Evolutionary conservation across 257 asterid genomes (phyloP), one percentile per base, ranked within the genome.

Genomic region (Solanum chiquidenum): DNA sequence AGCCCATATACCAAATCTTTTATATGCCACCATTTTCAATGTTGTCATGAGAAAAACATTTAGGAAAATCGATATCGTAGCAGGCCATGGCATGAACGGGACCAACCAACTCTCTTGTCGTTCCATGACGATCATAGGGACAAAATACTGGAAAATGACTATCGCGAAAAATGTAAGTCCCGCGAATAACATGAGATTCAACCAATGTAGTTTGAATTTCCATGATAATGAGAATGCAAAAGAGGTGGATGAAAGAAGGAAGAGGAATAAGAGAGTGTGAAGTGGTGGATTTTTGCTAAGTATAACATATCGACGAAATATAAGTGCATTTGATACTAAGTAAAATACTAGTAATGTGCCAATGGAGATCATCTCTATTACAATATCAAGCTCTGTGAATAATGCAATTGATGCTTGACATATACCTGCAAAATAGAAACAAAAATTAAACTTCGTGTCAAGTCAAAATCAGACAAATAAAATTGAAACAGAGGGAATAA

Each of bases 71-170:
- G 93, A 90, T 8, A 90, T 44, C 18, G 90, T 84, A 6, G 93
- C 91, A 0, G 92, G 88, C 93, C 93, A 91, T 23, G 93, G 93
- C 93, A 91, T 91, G 82, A 88, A 88, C 1, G 93, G 93, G 42
- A 91, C 93, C 6, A 83, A 88, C 93, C 93, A 91, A 14, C 62
- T 74, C 7, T 52, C 60, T 49, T 64, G 86, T 69, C 4, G 92
- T 23, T 69, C 12, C 29, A 10, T 74, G 66, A 66, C 18, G 79
- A 31, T 10, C 1, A 60, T 73, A 1, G 85, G 82, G 80, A 52
- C 86, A 72, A 83, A 13, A 64, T 21, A 60, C 21, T 88, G 90
- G 87, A 88, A 91, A 38, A 90, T 10, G 1, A 87, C 31, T 7
- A 90, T 90, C 62, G 83, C 16, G 11, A 20, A 52, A 60, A 87